These are phyloP conservation scores for Mycena floridula DNA, from an alignment of 768 basidiomycete species.

Conservation along the genomic window DNA sequence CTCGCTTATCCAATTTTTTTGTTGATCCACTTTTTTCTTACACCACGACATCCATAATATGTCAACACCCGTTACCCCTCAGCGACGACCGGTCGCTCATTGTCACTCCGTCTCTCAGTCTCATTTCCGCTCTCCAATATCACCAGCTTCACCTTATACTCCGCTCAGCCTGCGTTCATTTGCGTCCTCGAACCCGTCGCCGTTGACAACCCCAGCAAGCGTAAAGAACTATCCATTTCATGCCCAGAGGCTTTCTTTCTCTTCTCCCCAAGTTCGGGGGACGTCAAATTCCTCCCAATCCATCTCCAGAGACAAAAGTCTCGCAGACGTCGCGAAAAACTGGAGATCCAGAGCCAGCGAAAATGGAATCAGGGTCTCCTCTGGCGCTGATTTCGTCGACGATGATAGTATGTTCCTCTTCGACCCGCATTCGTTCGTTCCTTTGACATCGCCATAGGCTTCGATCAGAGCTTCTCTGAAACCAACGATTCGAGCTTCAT, in stretches of 20 bases:
- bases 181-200: constrained; percentile 38
- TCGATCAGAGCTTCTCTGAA: constrained; percentile 44
- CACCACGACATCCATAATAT: too few species aligned
- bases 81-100: constrained; percentile 47
- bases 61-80: constrained; percentile 52
- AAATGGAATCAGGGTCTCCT: constrained; percentile 63
- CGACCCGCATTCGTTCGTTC: constrained; percentile 6
- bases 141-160: constrained; percentile 64
- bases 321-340: constrained; percentile 58
- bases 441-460: constrained; percentile 31
- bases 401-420: constrained; percentile 37
- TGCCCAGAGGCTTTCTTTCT: constrained; percentile 35
- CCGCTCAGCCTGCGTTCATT: constrained; percentile 65
- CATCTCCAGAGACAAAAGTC: constrained; percentile 25
- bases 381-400: constrained; percentile 42
- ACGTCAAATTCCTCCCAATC: constrained; percentile 18
- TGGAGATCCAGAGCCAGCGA: constrained; percentile 71
- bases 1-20: too few species aligned
- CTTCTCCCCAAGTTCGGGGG: constrained; percentile 45
- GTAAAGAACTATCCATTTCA: constrained; percentile 24
- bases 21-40: too few species aligned
- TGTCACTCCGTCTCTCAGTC: constrained; percentile 35
- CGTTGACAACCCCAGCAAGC: constrained; percentile 57
- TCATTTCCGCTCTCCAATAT: constrained; percentile 50
- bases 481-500: constrained; percentile 40